Conservation (phyloP, 1,284 basidiomycete genomes). For the Irpex lacteus region DNA sequence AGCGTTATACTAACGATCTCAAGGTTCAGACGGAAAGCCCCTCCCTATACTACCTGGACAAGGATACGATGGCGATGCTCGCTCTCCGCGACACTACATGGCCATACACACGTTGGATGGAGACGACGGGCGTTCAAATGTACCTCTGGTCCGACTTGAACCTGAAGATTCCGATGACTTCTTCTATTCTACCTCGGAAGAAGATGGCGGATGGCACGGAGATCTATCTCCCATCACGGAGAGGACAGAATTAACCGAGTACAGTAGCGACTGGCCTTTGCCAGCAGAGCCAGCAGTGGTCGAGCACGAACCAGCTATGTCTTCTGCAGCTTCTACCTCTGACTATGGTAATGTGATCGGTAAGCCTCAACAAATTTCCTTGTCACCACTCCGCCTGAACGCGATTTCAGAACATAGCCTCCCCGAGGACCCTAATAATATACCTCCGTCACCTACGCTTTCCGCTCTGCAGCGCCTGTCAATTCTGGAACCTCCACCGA, state of each 20-base stretch:
- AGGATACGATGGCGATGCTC: neutral
- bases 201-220: slow-evolving; percentile 18
- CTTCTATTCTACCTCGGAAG: slow-evolving; percentile 17
- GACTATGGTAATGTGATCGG: slow-evolving; percentile 66
- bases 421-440: slow-evolving; percentile 51
- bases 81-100: neutral
- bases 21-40: slow-evolving; percentile 23
- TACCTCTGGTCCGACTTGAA: slow-evolving; percentile 27
- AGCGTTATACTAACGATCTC: slow-evolving; percentile 12
- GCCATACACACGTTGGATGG: neutral
- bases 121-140: slow-evolving; percentile 22
- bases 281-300: neutral
- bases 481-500: slow-evolving; percentile 52
- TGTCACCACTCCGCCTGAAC: neutral
- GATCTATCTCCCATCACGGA: slow-evolving; percentile 52
- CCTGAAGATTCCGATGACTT: slow-evolving; percentile 18
- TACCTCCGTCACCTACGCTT: slow-evolving; percentile 31
- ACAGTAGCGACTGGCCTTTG: slow-evolving; percentile 42
- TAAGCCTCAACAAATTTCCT: slow-evolving; percentile 28
- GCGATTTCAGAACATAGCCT: slow-evolving; percentile 18
- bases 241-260: slow-evolving; percentile 59
- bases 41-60: slow-evolving; percentile 23
- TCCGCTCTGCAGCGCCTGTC: slow-evolving; percentile 70
- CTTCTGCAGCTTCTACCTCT: slow-evolving; percentile 39
- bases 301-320: neutral